phyloP scores from a whole-genome alignment of 257 asterid genomes.

The Gentiana dahurica region DNA sequence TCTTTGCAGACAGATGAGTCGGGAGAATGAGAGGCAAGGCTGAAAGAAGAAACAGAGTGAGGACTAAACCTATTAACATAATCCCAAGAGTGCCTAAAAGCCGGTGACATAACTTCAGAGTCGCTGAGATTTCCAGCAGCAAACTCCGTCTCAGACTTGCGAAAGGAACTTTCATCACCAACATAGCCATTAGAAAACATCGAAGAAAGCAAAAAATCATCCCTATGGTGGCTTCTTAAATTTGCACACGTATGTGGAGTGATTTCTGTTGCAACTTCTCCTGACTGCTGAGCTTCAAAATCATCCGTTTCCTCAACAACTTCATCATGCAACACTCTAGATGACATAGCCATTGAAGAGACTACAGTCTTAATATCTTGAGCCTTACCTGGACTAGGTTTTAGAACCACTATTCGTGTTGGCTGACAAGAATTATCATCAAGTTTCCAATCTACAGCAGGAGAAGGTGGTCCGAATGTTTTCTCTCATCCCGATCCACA shows the following conservation, averaged over 20 bases:
- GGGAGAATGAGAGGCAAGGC: constrained; percentile 85
- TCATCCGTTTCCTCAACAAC: constrained; percentile 42
- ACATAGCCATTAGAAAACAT: constrained; percentile 65
- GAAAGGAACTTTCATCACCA: constrained; percentile 86
- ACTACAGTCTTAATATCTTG: constrained; percentile 33
- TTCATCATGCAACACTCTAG: constrained; percentile 29
- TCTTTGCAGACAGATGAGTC: constrained; percentile 93
- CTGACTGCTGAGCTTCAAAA: constrained; percentile 54
- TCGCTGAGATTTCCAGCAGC: constrained; percentile 65
- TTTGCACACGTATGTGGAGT: constrained; percentile 64
- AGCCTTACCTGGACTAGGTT: constrained; percentile 62
- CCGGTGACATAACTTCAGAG: constrained; percentile 78
- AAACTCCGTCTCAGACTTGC: constrained; percentile 65
- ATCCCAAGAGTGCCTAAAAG: constrained; percentile 94
- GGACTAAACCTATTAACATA: constrained; percentile 76
- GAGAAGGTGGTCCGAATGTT: constrained; percentile 29
- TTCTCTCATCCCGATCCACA: constrained; percentile 26
- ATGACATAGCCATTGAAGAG: constrained; percentile 45
- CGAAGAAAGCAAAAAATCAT: constrained; percentile 63
- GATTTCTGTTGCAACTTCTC: constrained; percentile 72
- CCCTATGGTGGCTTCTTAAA: constrained; percentile 43
- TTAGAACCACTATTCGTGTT: constrained; percentile 90
- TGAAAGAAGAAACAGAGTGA: constrained; percentile 54
- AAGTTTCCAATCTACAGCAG: constrained; percentile 32
- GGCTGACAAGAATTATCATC: constrained; percentile 54